Conservation (phyloP, 805 yeast genomes). For the Wickerhamiella vanderwaltii region DNA sequence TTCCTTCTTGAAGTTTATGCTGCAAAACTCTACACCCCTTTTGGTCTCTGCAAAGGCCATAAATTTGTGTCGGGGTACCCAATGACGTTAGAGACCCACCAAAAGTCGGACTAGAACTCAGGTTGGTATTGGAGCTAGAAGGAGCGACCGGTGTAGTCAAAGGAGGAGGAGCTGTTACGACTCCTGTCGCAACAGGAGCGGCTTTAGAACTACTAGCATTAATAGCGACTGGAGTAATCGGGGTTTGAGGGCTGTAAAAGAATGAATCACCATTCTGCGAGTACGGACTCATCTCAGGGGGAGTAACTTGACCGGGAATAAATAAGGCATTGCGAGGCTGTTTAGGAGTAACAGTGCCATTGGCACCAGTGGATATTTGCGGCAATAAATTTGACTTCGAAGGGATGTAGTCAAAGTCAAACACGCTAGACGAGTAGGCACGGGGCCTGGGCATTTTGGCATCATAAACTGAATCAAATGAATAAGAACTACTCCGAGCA, state of each 20-base stretch:
- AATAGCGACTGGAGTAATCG: background rate
- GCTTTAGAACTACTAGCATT: background rate
- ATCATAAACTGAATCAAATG: background rate
- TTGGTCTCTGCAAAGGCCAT: slow-evolving; percentile 81
- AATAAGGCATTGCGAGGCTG: background rate
- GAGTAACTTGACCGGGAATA: slow-evolving; percentile 7
- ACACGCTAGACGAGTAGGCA: slow-evolving; percentile 9
- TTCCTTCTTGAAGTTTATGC: slow-evolving; percentile 55
- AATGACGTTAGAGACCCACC: background rate
- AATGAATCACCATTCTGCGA: background rate
- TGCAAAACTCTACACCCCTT: slow-evolving; percentile 93
- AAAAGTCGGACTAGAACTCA: background rate
- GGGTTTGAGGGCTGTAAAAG: slow-evolving; percentile 4
- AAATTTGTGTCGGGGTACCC: slow-evolving; percentile 39
- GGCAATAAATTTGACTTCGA: background rate
- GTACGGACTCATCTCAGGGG: slow-evolving; percentile 6
- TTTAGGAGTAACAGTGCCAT: background rate
- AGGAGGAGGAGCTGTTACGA: background rate
- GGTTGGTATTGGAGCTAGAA: background rate
- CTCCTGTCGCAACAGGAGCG: background rate
- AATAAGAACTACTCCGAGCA: slow-evolving; percentile 7
- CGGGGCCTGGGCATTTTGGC: background rate
- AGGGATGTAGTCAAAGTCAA: slow-evolving; percentile 8
- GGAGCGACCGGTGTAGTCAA: background rate
- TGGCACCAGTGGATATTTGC: background rate